Evolutionary conservation across 129 eudicot species (phyloP).

Genomic region (Smallanthus sonchifolius): DNA sequence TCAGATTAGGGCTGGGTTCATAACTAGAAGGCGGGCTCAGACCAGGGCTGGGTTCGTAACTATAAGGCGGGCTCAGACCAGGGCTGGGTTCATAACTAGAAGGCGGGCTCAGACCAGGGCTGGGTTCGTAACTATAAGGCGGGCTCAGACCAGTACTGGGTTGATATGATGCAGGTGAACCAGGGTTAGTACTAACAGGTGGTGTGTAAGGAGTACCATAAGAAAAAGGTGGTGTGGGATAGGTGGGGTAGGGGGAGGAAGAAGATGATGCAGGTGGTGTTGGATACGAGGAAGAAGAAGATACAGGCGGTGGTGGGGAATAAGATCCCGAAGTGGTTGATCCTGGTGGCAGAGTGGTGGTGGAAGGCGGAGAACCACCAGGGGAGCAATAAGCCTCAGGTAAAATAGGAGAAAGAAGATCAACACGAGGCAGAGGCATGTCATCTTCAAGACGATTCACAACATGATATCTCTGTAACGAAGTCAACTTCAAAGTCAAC

Average conservation of each 20-base stretch:
- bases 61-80: too few species aligned
- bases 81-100: slow-evolving; percentile 42
- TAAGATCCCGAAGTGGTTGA: slow-evolving; percentile 27
- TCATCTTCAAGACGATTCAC: slow-evolving; percentile 26
- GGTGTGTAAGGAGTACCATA: slow-evolving; percentile 36
- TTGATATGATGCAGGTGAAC: slow-evolving; percentile 11
- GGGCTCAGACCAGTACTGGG: slow-evolving; percentile 9
- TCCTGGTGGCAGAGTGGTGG: slow-evolving; percentile 28
- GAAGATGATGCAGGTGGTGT: slow-evolving; percentile 34
- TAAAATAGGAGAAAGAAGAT: slow-evolving; percentile 33
- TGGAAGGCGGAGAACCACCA: slow-evolving; percentile 39
- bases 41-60: too few species aligned
- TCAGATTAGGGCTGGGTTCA: slow-evolving; percentile 31
- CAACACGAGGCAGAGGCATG: slow-evolving; percentile 32
- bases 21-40: neutral
- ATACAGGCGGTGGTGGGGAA: slow-evolving; percentile 38
- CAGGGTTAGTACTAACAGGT: slow-evolving; percentile 19
- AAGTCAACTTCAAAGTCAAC: slow-evolving; percentile 28
- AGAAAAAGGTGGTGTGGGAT: slow-evolving; percentile 37
- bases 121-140: slow-evolving; percentile 12
- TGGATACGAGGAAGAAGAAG: slow-evolving; percentile 24
- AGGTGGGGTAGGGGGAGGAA: slow-evolving; percentile 45
- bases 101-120: slow-evolving; percentile 39
- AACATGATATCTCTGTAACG: slow-evolving; percentile 22
- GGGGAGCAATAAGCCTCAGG: slow-evolving; percentile 58